Evolutionary conservation across 2,329 filamentous ascomycete genomes (phyloP), one percentile per base, ranked within the genome.

Genomic region (Neonectria sp.): DNA sequence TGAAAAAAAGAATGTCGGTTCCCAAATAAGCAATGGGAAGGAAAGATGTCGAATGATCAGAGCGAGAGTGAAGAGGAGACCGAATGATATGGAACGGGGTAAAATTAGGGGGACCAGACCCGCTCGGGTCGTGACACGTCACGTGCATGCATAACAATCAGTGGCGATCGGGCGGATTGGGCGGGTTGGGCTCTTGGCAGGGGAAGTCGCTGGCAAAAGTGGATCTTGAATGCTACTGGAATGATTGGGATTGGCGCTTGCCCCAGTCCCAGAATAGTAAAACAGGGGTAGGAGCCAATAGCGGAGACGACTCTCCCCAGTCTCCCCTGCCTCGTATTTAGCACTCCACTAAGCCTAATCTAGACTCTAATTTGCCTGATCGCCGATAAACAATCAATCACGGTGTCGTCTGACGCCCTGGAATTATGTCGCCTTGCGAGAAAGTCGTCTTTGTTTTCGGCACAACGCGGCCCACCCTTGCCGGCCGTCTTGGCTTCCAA

Each of bases 251-350:
- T 51, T 46, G 58, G 63, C 68, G 37, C 40, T 43, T 33, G 43
- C 12, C 4, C 52, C 52, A 48, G 35, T 56, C 73, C 69, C 68
- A 73, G 70, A 75, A 75, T 75, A 75, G 73, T 65, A 45, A 40
- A 67, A 25, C 46, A 7, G 31, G 29, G 63, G 27, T 33, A 55
- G 12, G 51, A 53, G 33, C 67, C 58, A 74, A 74, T 75, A 60
- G 73, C 57, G 49, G 29, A 61, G 37, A 56, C 67, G 51, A 25
- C 8, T 25, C 25, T 56, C 52, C 65, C 67, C 65, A 71, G 63
- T 55, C 52, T 68, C 65, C 60, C 71, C 72, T 74, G 71, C 70
- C 68, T 75, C 71, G 67, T 63, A 67, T 72, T 66, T 63, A 61
- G 62, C 29, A 27, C 45, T 45, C 60, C 60, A 55, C 60, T 57